Conservation (phyloP, 2,329 filamentous ascomycete genomes). For the Ascochyta clinopodiicola region DNA sequence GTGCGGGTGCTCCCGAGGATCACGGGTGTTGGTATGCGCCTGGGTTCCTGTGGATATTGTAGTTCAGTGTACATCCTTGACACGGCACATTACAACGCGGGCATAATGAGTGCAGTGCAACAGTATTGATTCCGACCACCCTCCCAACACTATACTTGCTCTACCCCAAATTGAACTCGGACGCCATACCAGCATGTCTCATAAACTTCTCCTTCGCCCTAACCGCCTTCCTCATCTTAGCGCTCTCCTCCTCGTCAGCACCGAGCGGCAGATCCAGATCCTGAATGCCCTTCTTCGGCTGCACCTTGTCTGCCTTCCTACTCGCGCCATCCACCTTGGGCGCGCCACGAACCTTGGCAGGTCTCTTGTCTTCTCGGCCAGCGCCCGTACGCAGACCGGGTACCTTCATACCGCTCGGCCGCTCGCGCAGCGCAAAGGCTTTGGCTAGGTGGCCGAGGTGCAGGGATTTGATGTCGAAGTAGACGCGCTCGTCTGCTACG, state of each 20-base stretch:
- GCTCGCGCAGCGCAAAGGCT: constrained; percentile 87
- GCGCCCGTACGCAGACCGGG: constrained; percentile 58
- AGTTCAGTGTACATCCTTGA: no score
- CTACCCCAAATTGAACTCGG: constrained; percentile 73
- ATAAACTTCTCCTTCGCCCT: constrained; percentile 53
- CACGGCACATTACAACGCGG: no score
- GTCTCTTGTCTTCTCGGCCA: constrained; percentile 37
- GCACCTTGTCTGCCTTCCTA: constrained; percentile 40
- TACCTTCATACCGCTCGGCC: constrained; percentile 77
- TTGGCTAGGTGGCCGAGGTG: constrained; percentile 95
- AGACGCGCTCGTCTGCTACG: constrained; percentile 79
- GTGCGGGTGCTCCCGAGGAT: not conserved
- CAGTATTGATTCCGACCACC: no score
- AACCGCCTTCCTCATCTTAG: constrained; percentile 67
- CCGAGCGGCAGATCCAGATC: constrained; percentile 45
- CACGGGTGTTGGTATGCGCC: no score
- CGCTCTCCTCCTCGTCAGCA: constrained; percentile 63
- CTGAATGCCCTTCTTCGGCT: constrained; percentile 26
- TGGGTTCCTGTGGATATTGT: no score
- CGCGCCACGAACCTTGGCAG: constrained; percentile 52
- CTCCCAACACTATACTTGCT: no score
- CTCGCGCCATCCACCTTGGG: constrained; percentile 46
- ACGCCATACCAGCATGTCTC: constrained; percentile 61
- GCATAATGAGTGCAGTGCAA: no score
- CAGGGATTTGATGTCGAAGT: constrained; percentile 90